Base-by-base conservation (phyloP, 495 filamentous ascomycete species). In the Lentithecium fluviatile region DNA sequence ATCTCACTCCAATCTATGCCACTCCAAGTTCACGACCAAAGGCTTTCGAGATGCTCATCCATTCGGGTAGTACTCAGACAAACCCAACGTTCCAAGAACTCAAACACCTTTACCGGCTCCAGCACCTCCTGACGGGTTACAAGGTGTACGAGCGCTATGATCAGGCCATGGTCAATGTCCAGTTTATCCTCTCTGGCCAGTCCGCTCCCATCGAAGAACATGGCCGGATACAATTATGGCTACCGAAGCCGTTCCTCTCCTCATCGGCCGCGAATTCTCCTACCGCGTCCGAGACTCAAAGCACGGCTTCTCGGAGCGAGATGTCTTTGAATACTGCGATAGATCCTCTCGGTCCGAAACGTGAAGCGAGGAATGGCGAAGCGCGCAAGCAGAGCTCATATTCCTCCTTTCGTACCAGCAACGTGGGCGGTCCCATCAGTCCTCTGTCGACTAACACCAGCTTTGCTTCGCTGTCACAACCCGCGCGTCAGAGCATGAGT, bases 71-170 rank as follows among this genome's bases (percentile, higher is more conserved):
- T 24, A 32, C 49, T 32, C 49, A 23, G 6, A 24, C 19, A 11
- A 49, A 6, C 1, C 42, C 43, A 5, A 26, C 13, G 10, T 49
- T 58, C 19, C 23, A 34, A 15, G n/a, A 23, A n/a, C 19, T 36
- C 2, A 34, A 38, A 13, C 20, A 58, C 43, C 8, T 58, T 1
- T 37, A 19, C 3, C 21, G 26, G 5, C 43, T 58, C 2, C 55
- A 58, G 23, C 55, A 58, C 20, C 42, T 49, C 12, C 5, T 52
- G n/a, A 52, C 49, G 4, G 49, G 49, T 7, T 52, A 36, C 49
- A 54, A 54, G 20, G 51, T 54, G 2, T 54, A 54, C 20, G 51
- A 54, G 24, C 15, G 29, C 4, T 54, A 54, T 19, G 51, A 54
- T 42, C 51, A 54, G 32, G 25, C 25, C 20, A 40, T 53, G 50